A percentile compares a stretch with the other conserved stretches of the same genome.
These are phyloP conservation scores for Leptographium radiaticola DNA, from an alignment of 2,329 filamentous ascomycete genomes.

Conservation along the genomic window DNA sequence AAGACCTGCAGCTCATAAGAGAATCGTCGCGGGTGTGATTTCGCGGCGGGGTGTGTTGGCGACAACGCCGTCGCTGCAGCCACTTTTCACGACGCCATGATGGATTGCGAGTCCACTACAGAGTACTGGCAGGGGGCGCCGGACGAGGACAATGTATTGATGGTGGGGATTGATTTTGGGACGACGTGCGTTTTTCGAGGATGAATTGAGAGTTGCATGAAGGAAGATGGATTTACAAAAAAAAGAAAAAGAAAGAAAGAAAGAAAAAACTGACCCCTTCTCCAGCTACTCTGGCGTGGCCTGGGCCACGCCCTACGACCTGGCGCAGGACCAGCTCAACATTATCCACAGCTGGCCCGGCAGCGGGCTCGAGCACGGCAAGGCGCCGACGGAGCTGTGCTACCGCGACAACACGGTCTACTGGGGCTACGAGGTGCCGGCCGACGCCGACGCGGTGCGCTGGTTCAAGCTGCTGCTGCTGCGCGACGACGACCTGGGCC, in stretches of 20 bases:
- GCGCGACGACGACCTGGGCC: constrained; percentile 5
- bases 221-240: no score
- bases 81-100: no score
- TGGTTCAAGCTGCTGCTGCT: constrained; percentile 11
- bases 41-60: no score
- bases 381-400: constrained; percentile 8
- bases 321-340: constrained; percentile 7
- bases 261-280: background rate
- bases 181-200: constrained; percentile 1
- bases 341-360: constrained; percentile 12
- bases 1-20: no score
- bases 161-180: constrained; percentile 10
- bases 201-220: no score
- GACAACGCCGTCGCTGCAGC: no score
- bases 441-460: constrained; percentile 6
- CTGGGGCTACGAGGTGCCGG: constrained; percentile 9
- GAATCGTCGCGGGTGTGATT: no score
- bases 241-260: no score
- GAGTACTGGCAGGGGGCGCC: constrained; percentile 4
- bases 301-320: constrained; percentile 7
- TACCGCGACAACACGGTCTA: constrained; percentile 6
- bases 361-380: constrained; percentile 7
- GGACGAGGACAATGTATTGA: constrained; percentile 6
- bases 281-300: constrained; percentile 6
- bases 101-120: background rate